Conservation (phyloP, 2,329 filamentous ascomycete species). For the Colletotrichum eremochloae region DNA sequence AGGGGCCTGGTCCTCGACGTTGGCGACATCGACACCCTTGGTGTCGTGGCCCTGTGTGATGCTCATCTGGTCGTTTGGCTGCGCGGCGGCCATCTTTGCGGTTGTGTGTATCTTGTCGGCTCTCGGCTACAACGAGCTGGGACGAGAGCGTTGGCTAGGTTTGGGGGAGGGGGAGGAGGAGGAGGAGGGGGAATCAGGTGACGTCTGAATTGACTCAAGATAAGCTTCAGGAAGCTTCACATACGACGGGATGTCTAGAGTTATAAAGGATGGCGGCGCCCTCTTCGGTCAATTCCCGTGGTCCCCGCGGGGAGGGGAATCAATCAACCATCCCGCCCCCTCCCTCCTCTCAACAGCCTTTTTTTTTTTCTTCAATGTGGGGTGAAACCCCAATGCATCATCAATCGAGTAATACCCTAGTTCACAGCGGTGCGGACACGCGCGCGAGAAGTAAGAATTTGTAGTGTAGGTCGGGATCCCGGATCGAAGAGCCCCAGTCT, state of each 20-base stretch:
- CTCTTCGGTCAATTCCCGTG: conserved; percentile 38
- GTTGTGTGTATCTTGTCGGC: conserved; percentile 11
- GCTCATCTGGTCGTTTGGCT: conserved; percentile 29
- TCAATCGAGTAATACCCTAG: conserved; percentile 3
- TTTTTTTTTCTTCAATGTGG: conserved; percentile 25
- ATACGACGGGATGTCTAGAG: conserved; percentile 5
- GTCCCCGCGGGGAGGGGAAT: conserved; percentile 11
- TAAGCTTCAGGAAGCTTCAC: neutral
- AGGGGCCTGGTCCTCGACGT: conserved; percentile 24
- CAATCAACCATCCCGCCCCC: conserved; percentile 17
- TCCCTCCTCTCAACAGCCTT: conserved; percentile 22
- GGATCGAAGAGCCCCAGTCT: neutral
- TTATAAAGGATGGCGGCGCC: conserved; percentile 28
- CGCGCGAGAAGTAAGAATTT: conserved; percentile 32
- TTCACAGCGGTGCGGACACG: neutral
- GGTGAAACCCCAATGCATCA: conserved; percentile 23
- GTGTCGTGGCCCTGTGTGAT: conserved; percentile 20
- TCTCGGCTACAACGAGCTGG: conserved; percentile 19
- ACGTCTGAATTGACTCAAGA: conserved; percentile 33
- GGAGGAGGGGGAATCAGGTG: neutral
- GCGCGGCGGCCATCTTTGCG: conserved; percentile 36
- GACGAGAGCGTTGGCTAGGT: neutral
- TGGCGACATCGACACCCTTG: conserved; percentile 27
- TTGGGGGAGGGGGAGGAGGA: neutral
- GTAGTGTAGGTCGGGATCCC: conserved; percentile 17